phyloP scores from a whole-genome alignment of 208 protist genomes.

The Leishmania mexicana region DNA sequence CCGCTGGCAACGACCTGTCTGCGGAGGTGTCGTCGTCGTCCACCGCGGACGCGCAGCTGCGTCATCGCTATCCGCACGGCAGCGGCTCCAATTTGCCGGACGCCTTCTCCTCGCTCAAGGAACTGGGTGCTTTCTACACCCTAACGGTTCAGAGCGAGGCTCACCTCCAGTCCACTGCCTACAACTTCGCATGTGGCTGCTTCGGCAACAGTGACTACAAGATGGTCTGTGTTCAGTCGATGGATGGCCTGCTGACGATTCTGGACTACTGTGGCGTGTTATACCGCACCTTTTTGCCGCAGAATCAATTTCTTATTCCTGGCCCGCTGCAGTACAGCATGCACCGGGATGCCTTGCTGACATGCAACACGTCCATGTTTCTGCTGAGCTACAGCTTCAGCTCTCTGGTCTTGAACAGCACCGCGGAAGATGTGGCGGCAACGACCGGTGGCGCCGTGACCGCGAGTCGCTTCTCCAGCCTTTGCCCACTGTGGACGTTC shows the following conservation, averaged over 20 bases:
- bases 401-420: slow-evolving; percentile 48
- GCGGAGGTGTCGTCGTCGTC: background rate
- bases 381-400: slow-evolving; percentile 83
- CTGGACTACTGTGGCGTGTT: slow-evolving; percentile 85
- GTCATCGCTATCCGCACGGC: background rate
- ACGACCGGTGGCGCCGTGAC: background rate
- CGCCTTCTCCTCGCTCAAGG: slow-evolving; percentile 12
- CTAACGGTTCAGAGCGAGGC: slow-evolving; percentile 62
- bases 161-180: slow-evolving; percentile 58
- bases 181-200: slow-evolving; percentile 81
- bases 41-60: too few relatives aligned
- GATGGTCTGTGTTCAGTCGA: slow-evolving; percentile 91
- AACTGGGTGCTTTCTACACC: slow-evolving; percentile 40
- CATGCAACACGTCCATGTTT: slow-evolving; percentile 80
- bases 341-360: slow-evolving; percentile 65
- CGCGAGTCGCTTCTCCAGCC: slow-evolving; percentile 7
- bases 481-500: slow-evolving; percentile 67
- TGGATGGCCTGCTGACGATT: slow-evolving; percentile 89
- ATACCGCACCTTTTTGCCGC: slow-evolving; percentile 73
- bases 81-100: slow-evolving; percentile 1
- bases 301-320: slow-evolving; percentile 79
- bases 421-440: slow-evolving; percentile 10
- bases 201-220: slow-evolving; percentile 80
- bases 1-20: background rate
- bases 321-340: slow-evolving; percentile 70